phyloP scores from a whole-genome alignment of 1,284 basidiomycete species.

The Thelephora terrestris region DNA sequence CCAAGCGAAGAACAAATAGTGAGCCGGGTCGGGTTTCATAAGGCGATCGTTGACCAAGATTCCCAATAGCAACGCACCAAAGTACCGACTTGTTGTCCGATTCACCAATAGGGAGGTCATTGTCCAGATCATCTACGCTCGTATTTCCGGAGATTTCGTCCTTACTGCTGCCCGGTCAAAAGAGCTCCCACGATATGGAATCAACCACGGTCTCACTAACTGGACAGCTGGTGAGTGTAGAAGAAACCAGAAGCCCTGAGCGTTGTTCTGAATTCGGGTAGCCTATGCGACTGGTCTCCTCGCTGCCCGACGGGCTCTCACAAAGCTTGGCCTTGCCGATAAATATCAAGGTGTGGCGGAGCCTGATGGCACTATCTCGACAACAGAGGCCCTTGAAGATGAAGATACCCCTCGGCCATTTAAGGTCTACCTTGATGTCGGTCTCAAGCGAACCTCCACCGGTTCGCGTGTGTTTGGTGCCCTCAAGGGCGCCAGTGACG shows the following conservation, averaged over 20 bases:
- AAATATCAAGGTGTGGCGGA: slow-evolving; percentile 97
- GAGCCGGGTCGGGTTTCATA: slow-evolving; percentile 16
- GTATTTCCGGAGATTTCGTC: slow-evolving; percentile 95
- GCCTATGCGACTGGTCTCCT: slow-evolving; percentile 98
- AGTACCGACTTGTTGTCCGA: slow-evolving; percentile 97
- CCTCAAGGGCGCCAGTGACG: slow-evolving; percentile 98
- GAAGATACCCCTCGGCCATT: slow-evolving; percentile 97
- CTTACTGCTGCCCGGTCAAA: slow-evolving; percentile 80
- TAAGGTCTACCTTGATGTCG: slow-evolving; percentile 98
- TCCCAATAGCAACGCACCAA: slow-evolving; percentile 74
- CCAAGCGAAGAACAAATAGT: slow-evolving; percentile 99
- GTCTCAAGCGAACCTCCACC: slow-evolving; percentile 96
- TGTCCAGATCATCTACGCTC: slow-evolving; percentile 92
- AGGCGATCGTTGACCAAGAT: neutral
- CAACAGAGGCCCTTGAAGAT: slow-evolving; percentile 81
- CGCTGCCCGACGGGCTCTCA: slow-evolving; percentile 88
- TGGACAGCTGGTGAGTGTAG: slow-evolving; percentile 77
- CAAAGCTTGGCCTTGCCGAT: slow-evolving; percentile 94
- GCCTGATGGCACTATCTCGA: slow-evolving; percentile 78
- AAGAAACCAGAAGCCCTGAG: neutral
- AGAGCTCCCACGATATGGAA: slow-evolving; percentile 94
- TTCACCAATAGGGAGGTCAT: slow-evolving; percentile 94
- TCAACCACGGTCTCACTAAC: slow-evolving; percentile 98
- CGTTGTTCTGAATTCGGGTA: slow-evolving; percentile 18
- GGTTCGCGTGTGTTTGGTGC: slow-evolving; percentile 98